A percentile compares a stretch with the other conserved stretches of the same genome.
Evolutionary conservation across 78 protist species (phyloP).

Genomic region (Chrysochromulina parva): DNA sequence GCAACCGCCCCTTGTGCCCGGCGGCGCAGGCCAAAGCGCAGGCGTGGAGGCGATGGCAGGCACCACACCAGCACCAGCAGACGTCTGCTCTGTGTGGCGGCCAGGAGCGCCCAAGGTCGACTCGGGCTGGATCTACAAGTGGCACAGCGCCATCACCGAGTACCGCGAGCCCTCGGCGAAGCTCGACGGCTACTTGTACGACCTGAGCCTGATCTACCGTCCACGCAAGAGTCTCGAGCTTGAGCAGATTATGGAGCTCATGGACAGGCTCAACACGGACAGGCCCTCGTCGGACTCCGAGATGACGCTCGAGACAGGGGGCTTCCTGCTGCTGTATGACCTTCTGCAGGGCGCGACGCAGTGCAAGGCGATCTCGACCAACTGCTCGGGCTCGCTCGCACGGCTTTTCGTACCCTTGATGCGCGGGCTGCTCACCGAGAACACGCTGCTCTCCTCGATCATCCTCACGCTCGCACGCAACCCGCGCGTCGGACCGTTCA

Average conservation of each 20-base stretch:
- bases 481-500: neutral
- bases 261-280: neutral
- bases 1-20: too few relatives aligned
- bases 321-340: neutral
- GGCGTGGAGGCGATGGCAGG: too few relatives aligned
- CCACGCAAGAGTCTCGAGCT: neutral
- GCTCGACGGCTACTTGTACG: neutral
- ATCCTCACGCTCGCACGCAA: conserved; percentile 16
- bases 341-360: neutral
- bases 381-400: neutral
- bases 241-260: neutral
- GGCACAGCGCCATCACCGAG: too few relatives aligned
- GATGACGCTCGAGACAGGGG: neutral
- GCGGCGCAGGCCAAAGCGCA: too few relatives aligned
- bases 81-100: too few relatives aligned
- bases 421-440: too few relatives aligned
- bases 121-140: too few relatives aligned
- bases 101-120: neutral
- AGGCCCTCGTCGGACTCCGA: neutral
- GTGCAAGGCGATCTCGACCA: neutral
- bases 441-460: neutral
- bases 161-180: too few relatives aligned
- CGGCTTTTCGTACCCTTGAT: neutral
- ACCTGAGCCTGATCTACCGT: neutral
- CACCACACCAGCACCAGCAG: too few relatives aligned